Evolutionary conservation across 495 filamentous ascomycete genomes (phyloP).

Genomic region (Penicillium egyptiacum): DNA sequence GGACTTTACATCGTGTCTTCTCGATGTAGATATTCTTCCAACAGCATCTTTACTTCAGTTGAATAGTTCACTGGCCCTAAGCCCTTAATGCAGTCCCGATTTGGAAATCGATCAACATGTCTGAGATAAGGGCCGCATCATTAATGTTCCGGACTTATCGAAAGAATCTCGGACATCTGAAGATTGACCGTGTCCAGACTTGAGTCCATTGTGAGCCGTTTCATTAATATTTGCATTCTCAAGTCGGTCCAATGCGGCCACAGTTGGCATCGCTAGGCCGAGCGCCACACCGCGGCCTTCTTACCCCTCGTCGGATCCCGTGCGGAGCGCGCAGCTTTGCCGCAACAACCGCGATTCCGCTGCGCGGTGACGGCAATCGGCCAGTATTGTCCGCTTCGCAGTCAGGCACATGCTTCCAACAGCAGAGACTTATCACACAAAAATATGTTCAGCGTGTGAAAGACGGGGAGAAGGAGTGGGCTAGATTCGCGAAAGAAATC

Average conservation of each 20-base stretch:
- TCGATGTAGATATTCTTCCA: neutral
- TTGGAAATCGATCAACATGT: neutral
- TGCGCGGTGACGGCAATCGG: conserved; percentile 19
- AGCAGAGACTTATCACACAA: conserved; percentile 50
- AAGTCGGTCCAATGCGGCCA: conserved; percentile 32
- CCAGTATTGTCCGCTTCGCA: conserved; percentile 12
- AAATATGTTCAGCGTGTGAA: conserved; percentile 51
- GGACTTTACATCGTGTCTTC: neutral
- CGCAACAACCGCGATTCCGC: conserved; percentile 23
- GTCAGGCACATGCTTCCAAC: conserved; percentile 13
- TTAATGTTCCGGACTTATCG: conserved; percentile 30
- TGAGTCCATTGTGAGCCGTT: conserved; percentile 12
- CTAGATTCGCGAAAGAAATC: conserved; percentile 55
- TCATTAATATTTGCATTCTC: conserved; percentile 6
- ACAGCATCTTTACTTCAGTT: neutral
- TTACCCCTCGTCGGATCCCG: conserved; percentile 15
- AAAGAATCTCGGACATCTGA: conserved; percentile 21
- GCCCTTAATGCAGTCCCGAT: neutral
- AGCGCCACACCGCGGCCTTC: conserved; percentile 25
- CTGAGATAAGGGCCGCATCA: conserved; percentile 18
- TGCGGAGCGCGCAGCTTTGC: conserved; percentile 32
- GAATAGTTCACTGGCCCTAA: neutral
- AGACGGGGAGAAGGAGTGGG: conserved; percentile 59
- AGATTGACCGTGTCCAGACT: conserved; percentile 14
- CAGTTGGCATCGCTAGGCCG: conserved; percentile 26